These are phyloP conservation scores for Neurospora terricola DNA, from an alignment of 495 filamentous ascomycete genomes.

Conservation along the genomic window DNA sequence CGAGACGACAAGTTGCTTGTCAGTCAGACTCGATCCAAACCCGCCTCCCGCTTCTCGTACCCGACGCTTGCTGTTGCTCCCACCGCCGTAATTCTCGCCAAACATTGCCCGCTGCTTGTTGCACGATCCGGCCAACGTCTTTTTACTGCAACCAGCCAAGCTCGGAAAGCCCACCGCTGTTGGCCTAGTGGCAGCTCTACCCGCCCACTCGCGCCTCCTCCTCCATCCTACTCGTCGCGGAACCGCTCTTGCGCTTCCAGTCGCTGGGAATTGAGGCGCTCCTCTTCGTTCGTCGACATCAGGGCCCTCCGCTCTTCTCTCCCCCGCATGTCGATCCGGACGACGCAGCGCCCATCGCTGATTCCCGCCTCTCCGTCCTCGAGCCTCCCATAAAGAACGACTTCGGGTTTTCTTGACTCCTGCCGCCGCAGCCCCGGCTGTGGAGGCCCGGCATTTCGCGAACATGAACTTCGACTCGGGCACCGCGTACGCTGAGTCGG, in stretches of 20 bases:
- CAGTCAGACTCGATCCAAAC: neutral
- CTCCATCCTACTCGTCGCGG: neutral
- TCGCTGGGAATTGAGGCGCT: neutral
- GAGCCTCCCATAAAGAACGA: neutral
- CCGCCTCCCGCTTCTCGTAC: neutral
- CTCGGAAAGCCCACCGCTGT: neutral
- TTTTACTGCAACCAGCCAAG: neutral
- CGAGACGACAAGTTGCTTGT: neutral
- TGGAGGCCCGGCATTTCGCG: conserved; percentile 19
- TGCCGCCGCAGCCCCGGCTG: conserved; percentile 14
- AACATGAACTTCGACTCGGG: conserved; percentile 49
- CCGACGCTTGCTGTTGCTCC: neutral
- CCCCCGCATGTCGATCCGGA: conserved; percentile 7
- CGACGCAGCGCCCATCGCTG: neutral
- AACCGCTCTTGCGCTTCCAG: neutral
- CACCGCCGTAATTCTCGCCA: neutral
- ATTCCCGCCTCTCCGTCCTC: neutral
- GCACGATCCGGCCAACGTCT: neutral
- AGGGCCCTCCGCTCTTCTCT: neutral
- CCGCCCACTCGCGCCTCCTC: neutral
- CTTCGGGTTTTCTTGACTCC: neutral
- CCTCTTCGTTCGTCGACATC: neutral
- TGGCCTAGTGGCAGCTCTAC: neutral
- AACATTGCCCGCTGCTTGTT: neutral
- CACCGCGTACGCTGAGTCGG: conserved; percentile 69